Evolutionary conservation across 176 grass and related monocot genomes (phyloP), one percentile per base, ranked within the genome.

Genomic region (Hsuehochloa calcarea): DNA sequence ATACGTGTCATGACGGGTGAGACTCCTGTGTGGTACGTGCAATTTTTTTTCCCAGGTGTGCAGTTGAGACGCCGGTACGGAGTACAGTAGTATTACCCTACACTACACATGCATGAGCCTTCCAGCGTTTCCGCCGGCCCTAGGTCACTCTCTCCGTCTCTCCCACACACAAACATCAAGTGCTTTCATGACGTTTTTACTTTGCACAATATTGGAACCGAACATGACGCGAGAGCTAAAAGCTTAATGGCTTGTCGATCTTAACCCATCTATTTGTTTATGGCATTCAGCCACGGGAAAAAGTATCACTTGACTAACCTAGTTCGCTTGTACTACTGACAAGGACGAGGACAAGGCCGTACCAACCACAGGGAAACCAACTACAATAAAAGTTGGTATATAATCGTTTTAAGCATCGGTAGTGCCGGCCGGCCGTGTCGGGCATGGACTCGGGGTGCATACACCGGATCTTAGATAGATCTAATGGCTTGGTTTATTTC

Each of bases 301-400:
- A 79, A 58, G 38, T 6, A 10, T 3, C 56, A 44, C 58, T 58
- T 65, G 65, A 79, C 74, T 72, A 83, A 58, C 72, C 66, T 13
- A 34, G 25, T 37, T 88, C 13, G n/a, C 19, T 72, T 22, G 46
- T 39, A 8, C 9, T 3, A 11, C 2, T 49, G 81, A 88, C 74
- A 65, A 61, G 9, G 81, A 88, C 74, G 56, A 61, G 9, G 80
- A 88, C 66, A 20, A 17, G 50, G 39, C 26, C 79, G 40, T 47
- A 87, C 86, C 79, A 82, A 82, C 71, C 70, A 23, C 45, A 0
- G 16, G 19, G 14, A 76, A 45, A 81, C 26, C 19, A 3, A 8
- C 0, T 43, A 19, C 26, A 37, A 5, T 13, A 20, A 16, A 64
- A 52, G 70, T 6, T 29, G 8, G 20, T 22, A 50, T 5, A 50